A percentile compares a stretch with the other conserved stretches of the same genome.
Evolutionary conservation across 192 early-diverging fungal genomes (phyloP).

Genomic region (Chytriomyces confervae): DNA sequence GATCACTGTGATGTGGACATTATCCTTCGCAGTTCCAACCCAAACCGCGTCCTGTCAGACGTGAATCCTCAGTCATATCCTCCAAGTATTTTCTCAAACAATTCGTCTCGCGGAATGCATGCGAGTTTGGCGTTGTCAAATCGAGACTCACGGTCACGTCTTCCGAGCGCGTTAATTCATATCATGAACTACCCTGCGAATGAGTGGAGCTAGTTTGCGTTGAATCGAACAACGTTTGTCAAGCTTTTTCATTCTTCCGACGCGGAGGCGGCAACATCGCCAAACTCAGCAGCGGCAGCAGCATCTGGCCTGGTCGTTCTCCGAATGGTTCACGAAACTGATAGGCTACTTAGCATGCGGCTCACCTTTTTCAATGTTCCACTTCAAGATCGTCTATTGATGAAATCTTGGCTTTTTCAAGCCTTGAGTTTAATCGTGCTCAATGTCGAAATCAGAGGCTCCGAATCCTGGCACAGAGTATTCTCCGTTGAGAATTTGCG

Average conservation of each 20-base stretch:
- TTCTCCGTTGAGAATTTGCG: slow-evolving; percentile 48
- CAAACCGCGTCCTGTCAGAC: slow-evolving; percentile 20
- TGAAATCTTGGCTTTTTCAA: slow-evolving; percentile 34
- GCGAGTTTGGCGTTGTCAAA: too few species aligned
- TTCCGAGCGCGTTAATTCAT: slow-evolving; percentile 44
- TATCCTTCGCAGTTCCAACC: slow-evolving; percentile 50
- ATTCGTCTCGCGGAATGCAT: too few species aligned
- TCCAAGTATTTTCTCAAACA: neutral
- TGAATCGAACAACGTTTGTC: slow-evolving; percentile 37
- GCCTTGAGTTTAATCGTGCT: slow-evolving; percentile 20
- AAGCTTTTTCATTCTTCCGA: slow-evolving; percentile 39
- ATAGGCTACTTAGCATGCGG: slow-evolving; percentile 46
- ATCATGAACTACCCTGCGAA: slow-evolving; percentile 43
- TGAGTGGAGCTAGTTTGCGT: slow-evolving; percentile 47
- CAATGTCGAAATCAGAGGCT: neutral
- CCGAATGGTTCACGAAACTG: slow-evolving; percentile 49
- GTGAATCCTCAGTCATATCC: slow-evolving; percentile 9
- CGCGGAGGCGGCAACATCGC: neutral
- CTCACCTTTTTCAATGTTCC: slow-evolving; percentile 51
- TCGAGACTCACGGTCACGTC: neutral
- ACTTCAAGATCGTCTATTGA: slow-evolving; percentile 23
- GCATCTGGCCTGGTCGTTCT: slow-evolving; percentile 52
- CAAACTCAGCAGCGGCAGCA: neutral
- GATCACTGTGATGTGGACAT: slow-evolving; percentile 44
- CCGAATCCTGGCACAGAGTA: slow-evolving; percentile 31